Percentiles rank a stretch among this genome's conserved stretches.
These are phyloP conservation scores for Salix exigua DNA, from an alignment of 345 rosid genomes.

Conservation along the genomic window DNA sequence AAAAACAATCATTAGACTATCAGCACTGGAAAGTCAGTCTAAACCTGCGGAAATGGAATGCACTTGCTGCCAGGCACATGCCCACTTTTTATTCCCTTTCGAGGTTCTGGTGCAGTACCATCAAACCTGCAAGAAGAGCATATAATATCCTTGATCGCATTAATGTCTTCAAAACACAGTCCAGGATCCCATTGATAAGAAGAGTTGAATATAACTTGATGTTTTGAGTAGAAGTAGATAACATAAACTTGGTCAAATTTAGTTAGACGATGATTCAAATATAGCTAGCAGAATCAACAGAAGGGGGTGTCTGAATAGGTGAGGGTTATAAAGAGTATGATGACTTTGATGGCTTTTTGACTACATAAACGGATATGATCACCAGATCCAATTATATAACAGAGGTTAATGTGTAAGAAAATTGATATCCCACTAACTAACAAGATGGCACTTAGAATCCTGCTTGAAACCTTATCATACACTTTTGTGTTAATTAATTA, in stretches of 20 bases:
- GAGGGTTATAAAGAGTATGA: neutral
- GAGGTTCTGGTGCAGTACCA: conserved; percentile 86
- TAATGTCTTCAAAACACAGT: neutral
- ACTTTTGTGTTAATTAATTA: neutral
- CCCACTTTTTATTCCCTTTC: conserved; percentile 90
- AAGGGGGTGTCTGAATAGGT: neutral
- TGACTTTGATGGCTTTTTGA: neutral
- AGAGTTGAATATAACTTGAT: neutral
- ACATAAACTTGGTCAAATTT: neutral
- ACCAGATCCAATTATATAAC: neutral
- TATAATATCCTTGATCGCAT: neutral
- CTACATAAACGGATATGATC: neutral
- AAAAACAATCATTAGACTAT: neutral
- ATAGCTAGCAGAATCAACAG: neutral
- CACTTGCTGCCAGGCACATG: conserved; percentile 97
- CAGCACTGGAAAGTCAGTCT: neutral
- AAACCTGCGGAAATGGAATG: conserved; percentile 77
- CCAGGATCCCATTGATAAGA: neutral
- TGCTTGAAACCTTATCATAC: neutral
- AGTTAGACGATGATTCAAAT: neutral
- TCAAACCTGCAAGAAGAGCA: conserved; percentile 59
- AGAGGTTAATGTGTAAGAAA: neutral
- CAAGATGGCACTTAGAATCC: neutral
- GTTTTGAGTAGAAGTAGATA: neutral
- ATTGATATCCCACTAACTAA: neutral